These are phyloP conservation scores for Emmonsia crescens DNA, from an alignment of 2,329 filamentous ascomycete genomes.

Conservation along the genomic window DNA sequence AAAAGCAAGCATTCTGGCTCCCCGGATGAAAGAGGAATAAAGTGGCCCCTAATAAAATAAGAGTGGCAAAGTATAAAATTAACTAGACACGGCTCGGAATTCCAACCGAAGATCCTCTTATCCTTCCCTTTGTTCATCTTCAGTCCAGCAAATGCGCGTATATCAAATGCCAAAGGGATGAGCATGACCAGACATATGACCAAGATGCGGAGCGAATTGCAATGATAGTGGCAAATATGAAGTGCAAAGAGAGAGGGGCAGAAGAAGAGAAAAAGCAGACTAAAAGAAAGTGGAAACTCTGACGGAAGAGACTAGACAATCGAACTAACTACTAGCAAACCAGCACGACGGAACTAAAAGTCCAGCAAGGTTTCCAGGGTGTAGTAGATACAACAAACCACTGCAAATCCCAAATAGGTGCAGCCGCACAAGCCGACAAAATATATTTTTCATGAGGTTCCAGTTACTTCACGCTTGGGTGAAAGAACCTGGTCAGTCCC, in stretches of 20 bases:
- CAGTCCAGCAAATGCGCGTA: background rate
- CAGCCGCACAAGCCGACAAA: conserved; percentile 3
- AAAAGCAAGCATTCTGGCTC: background rate
- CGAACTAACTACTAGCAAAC: background rate
- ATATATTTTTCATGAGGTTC: background rate
- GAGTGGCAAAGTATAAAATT: too few relatives aligned
- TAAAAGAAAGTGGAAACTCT: background rate
- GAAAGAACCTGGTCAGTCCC: background rate
- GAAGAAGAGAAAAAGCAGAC: too few relatives aligned
- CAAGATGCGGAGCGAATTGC: background rate
- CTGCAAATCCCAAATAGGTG: background rate
- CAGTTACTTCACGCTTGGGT: background rate
- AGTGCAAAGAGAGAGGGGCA: background rate
- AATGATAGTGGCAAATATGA: background rate
- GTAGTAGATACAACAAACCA: conserved; percentile 1
- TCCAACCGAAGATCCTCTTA: background rate
- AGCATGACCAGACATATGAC: background rate
- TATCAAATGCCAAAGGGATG: background rate
- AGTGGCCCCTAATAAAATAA: background rate
- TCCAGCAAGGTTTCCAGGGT: background rate
- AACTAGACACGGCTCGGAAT: background rate
- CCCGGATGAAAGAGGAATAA: background rate
- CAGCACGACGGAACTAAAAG: background rate
- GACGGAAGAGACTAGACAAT: background rate
- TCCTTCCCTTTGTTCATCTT: background rate